A percentile compares a stretch with the other conserved stretches of the same genome.
phyloP scores from a whole-genome alignment of 2,329 filamentous ascomycete species.

The Colletotrichum lini region DNA sequence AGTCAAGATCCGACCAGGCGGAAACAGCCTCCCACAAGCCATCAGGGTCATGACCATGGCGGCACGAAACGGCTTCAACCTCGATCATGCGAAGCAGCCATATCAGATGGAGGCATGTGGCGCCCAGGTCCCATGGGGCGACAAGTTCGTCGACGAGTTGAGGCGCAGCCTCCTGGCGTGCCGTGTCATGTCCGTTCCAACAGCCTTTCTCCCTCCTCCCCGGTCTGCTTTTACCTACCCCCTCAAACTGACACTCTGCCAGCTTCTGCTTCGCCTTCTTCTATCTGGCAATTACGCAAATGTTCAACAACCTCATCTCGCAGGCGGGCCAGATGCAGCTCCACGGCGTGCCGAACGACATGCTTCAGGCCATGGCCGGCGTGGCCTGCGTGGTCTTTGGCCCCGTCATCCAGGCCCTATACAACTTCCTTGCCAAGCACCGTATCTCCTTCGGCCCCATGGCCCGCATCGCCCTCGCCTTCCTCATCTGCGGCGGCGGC shows the following conservation, averaged over 20 bases:
- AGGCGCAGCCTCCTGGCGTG: slow-evolving; percentile 77
- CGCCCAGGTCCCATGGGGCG: slow-evolving; percentile 70
- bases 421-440: background rate
- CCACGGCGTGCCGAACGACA: background rate
- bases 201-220: too few species aligned
- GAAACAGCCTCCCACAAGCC: too few species aligned
- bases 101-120: slow-evolving; percentile 67
- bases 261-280: too few species aligned
- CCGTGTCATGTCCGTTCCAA: slow-evolving; percentile 74
- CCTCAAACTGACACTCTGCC: too few species aligned
- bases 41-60: too few species aligned
- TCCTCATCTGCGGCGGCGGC: background rate
- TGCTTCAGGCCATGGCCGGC: background rate
- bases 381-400: background rate
- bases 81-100: too few species aligned
- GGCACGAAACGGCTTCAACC: too few species aligned
- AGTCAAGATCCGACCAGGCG: too few species aligned
- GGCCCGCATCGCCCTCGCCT: background rate
- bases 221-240: too few species aligned
- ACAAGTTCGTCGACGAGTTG: slow-evolving; percentile 80
- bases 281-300: too few species aligned
- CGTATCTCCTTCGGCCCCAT: background rate
- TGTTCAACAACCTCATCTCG: background rate
- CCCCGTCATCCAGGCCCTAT: background rate
- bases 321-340: background rate